phyloP scores from a whole-genome alignment of 257 asterid species.

The Parsonsia alboflavescens region DNA sequence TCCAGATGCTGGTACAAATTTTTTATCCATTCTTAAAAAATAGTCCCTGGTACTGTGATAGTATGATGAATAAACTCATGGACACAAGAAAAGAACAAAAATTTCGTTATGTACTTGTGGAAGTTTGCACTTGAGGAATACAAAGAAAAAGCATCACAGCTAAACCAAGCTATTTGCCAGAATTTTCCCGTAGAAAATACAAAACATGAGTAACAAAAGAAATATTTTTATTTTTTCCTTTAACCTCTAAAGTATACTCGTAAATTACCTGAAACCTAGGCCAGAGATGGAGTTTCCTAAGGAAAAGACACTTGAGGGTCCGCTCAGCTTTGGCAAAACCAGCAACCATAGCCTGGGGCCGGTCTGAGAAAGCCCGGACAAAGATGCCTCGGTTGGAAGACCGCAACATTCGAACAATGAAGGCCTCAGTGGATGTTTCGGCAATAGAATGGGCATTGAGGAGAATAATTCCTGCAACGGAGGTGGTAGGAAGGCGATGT shows the following conservation, averaged over 20 bases:
- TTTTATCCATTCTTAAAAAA: background rate
- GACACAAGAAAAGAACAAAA: background rate
- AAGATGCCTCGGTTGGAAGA: conserved; percentile 49
- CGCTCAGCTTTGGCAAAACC: conserved; percentile 94
- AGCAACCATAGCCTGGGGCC: conserved; percentile 79
- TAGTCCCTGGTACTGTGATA: background rate
- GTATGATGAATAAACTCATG: background rate
- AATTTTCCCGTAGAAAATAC: background rate
- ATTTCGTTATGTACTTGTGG: background rate
- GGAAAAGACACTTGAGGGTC: conserved; percentile 70
- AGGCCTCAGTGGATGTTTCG: conserved; percentile 93
- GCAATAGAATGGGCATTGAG: conserved; percentile 77
- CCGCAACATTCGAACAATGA: conserved; percentile 74
- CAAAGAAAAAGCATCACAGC: background rate
- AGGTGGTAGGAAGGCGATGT: conserved; percentile 57
- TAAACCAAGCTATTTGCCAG: background rate
- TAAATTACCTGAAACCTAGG: conserved; percentile 84
- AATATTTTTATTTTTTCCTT: background rate
- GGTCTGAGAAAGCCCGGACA: conserved; percentile 88
- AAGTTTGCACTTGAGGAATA: background rate
- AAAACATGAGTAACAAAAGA: background rate
- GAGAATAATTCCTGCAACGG: conserved; percentile 68
- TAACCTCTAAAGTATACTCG: background rate
- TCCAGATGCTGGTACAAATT: background rate
- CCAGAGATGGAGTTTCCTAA: conserved; percentile 92